Percentiles rank a stretch among this genome's conserved stretches.
phyloP scores from a whole-genome alignment of 305 asterid genomes.

The Ilex paraguariensis region DNA sequence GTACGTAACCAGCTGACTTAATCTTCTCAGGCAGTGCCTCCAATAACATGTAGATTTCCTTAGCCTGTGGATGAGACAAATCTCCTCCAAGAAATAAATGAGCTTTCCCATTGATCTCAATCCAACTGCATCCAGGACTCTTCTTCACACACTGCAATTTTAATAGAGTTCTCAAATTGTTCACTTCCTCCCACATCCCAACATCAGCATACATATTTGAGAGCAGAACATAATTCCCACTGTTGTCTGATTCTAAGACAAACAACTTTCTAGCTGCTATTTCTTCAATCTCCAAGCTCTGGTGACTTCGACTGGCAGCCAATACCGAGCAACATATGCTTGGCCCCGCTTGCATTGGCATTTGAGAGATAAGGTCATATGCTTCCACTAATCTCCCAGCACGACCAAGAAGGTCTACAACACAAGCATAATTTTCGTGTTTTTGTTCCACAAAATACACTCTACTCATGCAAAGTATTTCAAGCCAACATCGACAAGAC shows the following conservation, averaged over 20 bases:
- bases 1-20: slow-evolving; percentile 59
- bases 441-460: slow-evolving; percentile 38
- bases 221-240: slow-evolving; percentile 56
- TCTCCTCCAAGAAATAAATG: slow-evolving; percentile 60
- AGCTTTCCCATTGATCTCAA: slow-evolving; percentile 50
- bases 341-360: slow-evolving; percentile 67
- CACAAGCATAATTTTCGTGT: slow-evolving; percentile 70
- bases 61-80: slow-evolving; percentile 29
- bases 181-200: slow-evolving; percentile 64
- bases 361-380: slow-evolving; percentile 31
- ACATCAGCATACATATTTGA: slow-evolving; percentile 78
- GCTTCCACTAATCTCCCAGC: slow-evolving; percentile 72
- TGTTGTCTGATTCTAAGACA: slow-evolving; percentile 51
- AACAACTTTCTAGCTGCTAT: slow-evolving; percentile 54
- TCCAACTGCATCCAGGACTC: slow-evolving; percentile 75
- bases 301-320: slow-evolving; percentile 47
- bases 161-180: slow-evolving; percentile 31
- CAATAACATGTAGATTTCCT: slow-evolving; percentile 39
- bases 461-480: slow-evolving; percentile 47
- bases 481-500: slow-evolving; percentile 57
- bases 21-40: slow-evolving; percentile 57
- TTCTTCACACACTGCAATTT: slow-evolving; percentile 51
- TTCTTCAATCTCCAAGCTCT: slow-evolving; percentile 64
- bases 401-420: slow-evolving; percentile 65
- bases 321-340: slow-evolving; percentile 76